phyloP scores from a whole-genome alignment of 2,329 filamentous ascomycete species.

The Orbilia brochopaga region DNA sequence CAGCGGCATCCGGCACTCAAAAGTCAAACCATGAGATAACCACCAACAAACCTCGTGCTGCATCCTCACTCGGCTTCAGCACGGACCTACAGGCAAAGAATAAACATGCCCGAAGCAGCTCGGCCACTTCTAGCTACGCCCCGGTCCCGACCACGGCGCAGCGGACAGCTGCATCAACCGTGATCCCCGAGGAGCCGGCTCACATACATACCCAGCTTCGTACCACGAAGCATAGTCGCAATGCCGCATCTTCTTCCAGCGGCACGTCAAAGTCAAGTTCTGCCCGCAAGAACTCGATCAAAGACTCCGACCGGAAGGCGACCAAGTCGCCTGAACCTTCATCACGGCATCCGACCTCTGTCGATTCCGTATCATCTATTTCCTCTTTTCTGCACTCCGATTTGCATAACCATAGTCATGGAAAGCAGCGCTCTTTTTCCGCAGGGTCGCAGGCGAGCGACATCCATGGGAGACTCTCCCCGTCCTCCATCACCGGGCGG shows the following conservation, averaged over 20 bases:
- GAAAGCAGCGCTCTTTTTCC: constrained; percentile 30
- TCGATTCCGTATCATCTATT: constrained; percentile 37
- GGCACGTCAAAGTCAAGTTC: constrained; percentile 17
- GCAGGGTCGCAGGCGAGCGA: constrained; percentile 22
- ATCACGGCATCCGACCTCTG: constrained; percentile 31
- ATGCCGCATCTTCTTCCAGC: constrained; percentile 14
- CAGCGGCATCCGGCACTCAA: background rate
- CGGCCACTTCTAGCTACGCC: constrained; percentile 15
- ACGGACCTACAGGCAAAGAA: constrained; percentile 15
- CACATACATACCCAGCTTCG: constrained; percentile 3
- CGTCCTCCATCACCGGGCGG: background rate
- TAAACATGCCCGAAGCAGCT: constrained; percentile 20
- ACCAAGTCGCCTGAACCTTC: constrained; percentile 23
- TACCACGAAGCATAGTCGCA: background rate
- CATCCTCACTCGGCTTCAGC: constrained; percentile 37
- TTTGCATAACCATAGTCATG: constrained; percentile 15
- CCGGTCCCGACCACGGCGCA: constrained; percentile 13
- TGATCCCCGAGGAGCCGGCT: constrained; percentile 38
- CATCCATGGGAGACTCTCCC: constrained; percentile 15
- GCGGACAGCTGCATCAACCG: constrained; percentile 21
- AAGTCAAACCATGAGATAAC: background rate
- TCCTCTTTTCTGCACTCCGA: constrained; percentile 41
- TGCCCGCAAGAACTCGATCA: constrained; percentile 15
- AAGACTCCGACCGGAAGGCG: constrained; percentile 19
- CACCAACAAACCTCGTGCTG: constrained; percentile 13